phyloP scores from a whole-genome alignment of 768 basidiomycete genomes.

The Xerocomus spinulosus region DNA sequence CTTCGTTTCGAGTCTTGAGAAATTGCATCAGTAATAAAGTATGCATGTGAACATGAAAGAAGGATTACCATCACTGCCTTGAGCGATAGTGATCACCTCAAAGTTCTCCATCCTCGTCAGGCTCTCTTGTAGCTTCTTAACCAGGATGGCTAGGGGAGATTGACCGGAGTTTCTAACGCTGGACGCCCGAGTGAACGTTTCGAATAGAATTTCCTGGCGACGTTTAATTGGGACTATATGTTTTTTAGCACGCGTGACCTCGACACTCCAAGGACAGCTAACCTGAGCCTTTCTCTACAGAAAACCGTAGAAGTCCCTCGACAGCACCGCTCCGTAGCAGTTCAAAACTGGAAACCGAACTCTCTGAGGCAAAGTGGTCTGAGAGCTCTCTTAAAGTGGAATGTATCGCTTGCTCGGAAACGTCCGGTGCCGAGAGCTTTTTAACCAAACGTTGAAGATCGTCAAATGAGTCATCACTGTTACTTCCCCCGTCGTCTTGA shows the following conservation, averaged over 20 bases:
- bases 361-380: slow-evolving; percentile 68
- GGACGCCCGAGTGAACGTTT: slow-evolving; percentile 62
- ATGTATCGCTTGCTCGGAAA: slow-evolving; percentile 58
- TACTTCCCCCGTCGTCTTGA: slow-evolving; percentile 48
- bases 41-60: slow-evolving; percentile 1
- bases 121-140: slow-evolving; percentile 95
- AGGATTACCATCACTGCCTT: slow-evolving; percentile 76
- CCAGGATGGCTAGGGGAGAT: slow-evolving; percentile 69
- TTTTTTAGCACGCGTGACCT: slow-evolving; percentile 5
- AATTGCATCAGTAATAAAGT: slow-evolving; percentile 1
- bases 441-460: slow-evolving; percentile 62
- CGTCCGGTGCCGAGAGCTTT: slow-evolving; percentile 49
- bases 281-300: slow-evolving; percentile 55
- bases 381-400: slow-evolving; percentile 72
- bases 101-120: slow-evolving; percentile 94
- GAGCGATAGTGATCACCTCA: slow-evolving; percentile 87
- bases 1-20: slow-evolving; percentile 78
- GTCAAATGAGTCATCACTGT: slow-evolving; percentile 59
- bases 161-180: slow-evolving; percentile 42
- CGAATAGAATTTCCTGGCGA: slow-evolving; percentile 76
- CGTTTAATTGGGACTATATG: slow-evolving; percentile 53
- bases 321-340: slow-evolving; percentile 90
- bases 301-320: slow-evolving; percentile 78
- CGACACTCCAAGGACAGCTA: background rate
- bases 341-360: slow-evolving; percentile 93